Percentiles rank a stretch among this genome's conserved stretches.
Evolutionary conservation across 306 rosid genomes (phyloP).

Genomic region (Sesbania bispinosa): DNA sequence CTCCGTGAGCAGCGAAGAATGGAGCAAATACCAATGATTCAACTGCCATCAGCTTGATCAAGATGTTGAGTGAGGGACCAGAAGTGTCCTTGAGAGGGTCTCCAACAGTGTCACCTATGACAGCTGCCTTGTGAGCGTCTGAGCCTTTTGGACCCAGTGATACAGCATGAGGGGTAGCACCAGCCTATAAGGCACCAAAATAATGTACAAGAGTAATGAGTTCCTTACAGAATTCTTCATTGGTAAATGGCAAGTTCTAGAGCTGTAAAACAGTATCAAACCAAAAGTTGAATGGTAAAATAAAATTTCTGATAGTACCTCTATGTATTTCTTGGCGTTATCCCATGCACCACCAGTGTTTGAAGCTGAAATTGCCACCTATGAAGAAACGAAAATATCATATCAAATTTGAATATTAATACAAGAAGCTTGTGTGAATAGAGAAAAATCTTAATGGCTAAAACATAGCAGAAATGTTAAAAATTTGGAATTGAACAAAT

Average conservation of each 20-base stretch:
- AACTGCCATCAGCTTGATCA: constrained; percentile 63
- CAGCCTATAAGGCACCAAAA: constrained; percentile 37
- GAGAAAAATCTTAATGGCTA: not conserved
- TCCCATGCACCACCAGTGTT: constrained; percentile 79
- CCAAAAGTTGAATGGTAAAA: constrained; percentile 1
- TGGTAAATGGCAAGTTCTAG: not conserved
- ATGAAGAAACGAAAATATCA: not conserved
- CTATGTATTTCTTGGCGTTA: constrained; percentile 66
- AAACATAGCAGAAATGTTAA: not conserved
- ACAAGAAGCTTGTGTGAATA: not conserved
- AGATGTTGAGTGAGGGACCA: constrained; percentile 68
- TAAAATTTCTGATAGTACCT: constrained; percentile 27
- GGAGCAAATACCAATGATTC: constrained; percentile 72
- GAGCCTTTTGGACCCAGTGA: constrained; percentile 71
- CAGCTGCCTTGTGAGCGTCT: constrained; percentile 61
- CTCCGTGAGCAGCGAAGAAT: constrained; percentile 66
- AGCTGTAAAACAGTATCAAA: not conserved
- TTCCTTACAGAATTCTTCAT: not conserved
- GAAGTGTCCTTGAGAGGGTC: constrained; percentile 67
- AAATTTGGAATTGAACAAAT: not conserved
- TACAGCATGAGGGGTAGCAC: constrained; percentile 54
- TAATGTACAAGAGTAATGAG: not conserved
- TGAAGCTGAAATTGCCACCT: constrained; percentile 69
- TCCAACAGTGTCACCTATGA: constrained; percentile 55
- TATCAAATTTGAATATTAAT: not conserved